These are phyloP conservation scores for Metrosideros polymorpha DNA, from an alignment of 441 rosid genomes.

Conservation along the genomic window DNA sequence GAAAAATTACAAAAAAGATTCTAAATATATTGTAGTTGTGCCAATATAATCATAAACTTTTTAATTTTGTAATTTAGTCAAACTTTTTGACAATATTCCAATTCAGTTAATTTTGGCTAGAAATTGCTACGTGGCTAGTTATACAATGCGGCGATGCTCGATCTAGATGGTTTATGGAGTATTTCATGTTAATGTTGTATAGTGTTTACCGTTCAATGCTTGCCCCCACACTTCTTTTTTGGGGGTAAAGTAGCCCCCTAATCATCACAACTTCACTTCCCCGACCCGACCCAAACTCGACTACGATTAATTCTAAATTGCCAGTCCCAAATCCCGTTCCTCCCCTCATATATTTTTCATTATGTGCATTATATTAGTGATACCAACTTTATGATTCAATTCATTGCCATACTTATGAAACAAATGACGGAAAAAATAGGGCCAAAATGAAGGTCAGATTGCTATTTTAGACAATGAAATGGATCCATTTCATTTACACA, in stretches of 20 bases:
- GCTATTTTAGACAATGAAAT: background rate
- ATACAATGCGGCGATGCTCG: too few relatives aligned
- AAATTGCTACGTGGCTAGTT: too few relatives aligned
- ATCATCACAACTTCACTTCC: too few relatives aligned
- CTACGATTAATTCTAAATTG: background rate
- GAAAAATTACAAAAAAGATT: rapidly evolving
- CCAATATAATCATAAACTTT: rapidly evolving
- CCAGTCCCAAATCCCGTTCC: background rate
- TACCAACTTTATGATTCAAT: background rate
- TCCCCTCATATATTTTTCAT: background rate
- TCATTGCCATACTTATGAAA: background rate
- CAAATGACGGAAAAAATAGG: too few relatives aligned
- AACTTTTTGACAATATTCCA: too few relatives aligned
- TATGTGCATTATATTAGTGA: background rate
- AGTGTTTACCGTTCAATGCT: background rate
- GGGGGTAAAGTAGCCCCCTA: too few relatives aligned
- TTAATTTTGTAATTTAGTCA: too few relatives aligned
- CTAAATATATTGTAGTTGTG: rapidly evolving
- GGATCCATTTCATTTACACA: background rate
- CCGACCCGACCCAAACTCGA: background rate
- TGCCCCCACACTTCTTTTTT: too few relatives aligned
- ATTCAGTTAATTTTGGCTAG: too few relatives aligned
- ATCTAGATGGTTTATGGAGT: background rate
- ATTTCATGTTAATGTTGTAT: background rate
- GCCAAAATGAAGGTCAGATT: background rate